A percentile compares a stretch with the other conserved stretches of the same genome.
These are phyloP conservation scores for Schoenoplectus triqueter DNA, from an alignment of 202 grass and related monocot species.

Conservation along the genomic window DNA sequence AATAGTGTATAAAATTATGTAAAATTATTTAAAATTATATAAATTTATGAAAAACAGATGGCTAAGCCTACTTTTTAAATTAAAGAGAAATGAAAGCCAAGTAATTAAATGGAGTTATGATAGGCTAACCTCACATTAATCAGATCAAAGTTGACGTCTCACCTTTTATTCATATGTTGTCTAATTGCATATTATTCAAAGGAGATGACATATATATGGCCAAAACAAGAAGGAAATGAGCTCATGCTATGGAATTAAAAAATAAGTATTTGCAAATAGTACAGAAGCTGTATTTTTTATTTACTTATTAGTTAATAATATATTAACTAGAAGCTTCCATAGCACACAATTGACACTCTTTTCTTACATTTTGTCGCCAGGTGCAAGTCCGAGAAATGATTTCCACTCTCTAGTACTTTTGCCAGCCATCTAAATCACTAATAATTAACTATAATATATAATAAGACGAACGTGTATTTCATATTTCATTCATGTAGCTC, in stretches of 20 bases:
- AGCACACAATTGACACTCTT: too few species aligned
- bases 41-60: neutral
- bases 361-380: too few species aligned
- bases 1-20: neutral
- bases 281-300: neutral
- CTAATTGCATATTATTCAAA: constrained; percentile 16
- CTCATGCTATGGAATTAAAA: neutral
- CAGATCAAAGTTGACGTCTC: constrained; percentile 25
- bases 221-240: neutral
- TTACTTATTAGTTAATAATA: neutral
- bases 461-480: neutral
- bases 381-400: too few species aligned
- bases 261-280: neutral
- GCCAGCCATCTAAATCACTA: neutral
- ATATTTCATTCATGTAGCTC: neutral
- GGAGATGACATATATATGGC: neutral
- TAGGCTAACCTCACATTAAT: neutral
- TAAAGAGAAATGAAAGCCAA: neutral
- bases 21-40: too few species aligned
- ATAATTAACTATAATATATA: neutral
- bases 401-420: neutral
- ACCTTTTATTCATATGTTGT: constrained; percentile 13
- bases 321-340: too few species aligned
- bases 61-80: neutral
- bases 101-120: neutral